Percentiles rank a stretch among this genome's conserved stretches.
Conservation (phyloP, 2,329 filamentous ascomycete genomes). For the Fusarium pininemorale region DNA sequence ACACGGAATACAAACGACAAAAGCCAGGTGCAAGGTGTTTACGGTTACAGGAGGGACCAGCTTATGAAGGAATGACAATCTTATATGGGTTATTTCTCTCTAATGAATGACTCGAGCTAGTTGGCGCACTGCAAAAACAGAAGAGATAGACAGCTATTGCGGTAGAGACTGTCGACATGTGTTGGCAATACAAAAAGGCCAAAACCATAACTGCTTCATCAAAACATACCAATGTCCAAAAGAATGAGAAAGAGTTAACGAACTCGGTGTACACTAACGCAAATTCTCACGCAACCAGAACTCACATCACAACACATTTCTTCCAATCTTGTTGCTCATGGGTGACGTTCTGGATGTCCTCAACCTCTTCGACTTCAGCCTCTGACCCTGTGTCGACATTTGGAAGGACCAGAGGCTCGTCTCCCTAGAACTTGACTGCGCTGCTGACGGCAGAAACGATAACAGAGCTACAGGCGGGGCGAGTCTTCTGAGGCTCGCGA, state of each 20-base stretch:
- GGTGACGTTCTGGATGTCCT: background rate
- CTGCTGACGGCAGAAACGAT: slow-evolving; percentile 34
- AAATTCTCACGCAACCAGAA: background rate
- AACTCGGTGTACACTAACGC: background rate
- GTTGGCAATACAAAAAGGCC: slow-evolving; percentile 1
- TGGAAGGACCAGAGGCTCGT: slow-evolving; percentile 30
- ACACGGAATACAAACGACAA: slow-evolving; percentile 12
- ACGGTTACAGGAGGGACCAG: slow-evolving; percentile 31
- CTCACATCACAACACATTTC: slow-evolving; percentile 32
- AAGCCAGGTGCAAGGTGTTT: slow-evolving; percentile 42
- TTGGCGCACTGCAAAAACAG: slow-evolving; percentile 19
- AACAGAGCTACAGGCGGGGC: slow-evolving; percentile 39
- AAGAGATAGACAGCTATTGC: slow-evolving; percentile 19
- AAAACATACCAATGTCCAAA: background rate
- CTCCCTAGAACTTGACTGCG: slow-evolving; percentile 38
- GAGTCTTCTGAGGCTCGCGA: slow-evolving; percentile 67
- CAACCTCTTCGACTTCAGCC: slow-evolving; percentile 24
- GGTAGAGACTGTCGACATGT: slow-evolving; percentile 33
- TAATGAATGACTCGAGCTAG: slow-evolving; percentile 43
- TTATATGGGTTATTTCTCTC: slow-evolving; percentile 32
- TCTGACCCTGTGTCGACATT: slow-evolving; percentile 20
- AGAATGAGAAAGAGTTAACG: slow-evolving; percentile 7
- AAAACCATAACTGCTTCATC: slow-evolving; percentile 3
- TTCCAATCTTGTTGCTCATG: slow-evolving; percentile 2
- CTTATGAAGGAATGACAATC: slow-evolving; percentile 42